These are phyloP conservation scores for Citrus maxima DNA, from an alignment of 345 rosid species.

Conservation along the genomic window DNA sequence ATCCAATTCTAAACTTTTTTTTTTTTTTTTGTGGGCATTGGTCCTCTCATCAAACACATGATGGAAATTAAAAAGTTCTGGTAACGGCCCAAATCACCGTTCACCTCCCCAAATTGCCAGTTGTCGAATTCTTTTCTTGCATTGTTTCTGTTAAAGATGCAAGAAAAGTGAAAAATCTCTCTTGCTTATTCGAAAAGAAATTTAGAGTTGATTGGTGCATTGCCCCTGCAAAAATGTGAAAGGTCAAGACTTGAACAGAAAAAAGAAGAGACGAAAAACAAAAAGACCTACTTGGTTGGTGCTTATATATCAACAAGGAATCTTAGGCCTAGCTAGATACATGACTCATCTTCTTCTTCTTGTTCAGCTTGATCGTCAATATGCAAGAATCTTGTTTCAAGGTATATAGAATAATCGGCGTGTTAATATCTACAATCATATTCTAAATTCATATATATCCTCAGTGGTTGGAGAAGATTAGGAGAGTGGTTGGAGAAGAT, in stretches of 20 bases:
- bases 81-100: background rate
- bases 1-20: slow-evolving; percentile 26
- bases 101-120: background rate
- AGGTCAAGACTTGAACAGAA: background rate
- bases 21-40: slow-evolving; percentile 8
- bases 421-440: background rate
- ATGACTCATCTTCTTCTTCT: background rate
- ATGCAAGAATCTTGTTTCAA: slow-evolving; percentile 10
- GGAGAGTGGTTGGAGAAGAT: background rate
- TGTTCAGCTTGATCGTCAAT: background rate
- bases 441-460: slow-evolving; percentile 9
- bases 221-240: slow-evolving; percentile 11
- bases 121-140: background rate
- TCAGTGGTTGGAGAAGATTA: background rate
- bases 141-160: background rate
- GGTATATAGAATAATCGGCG: background rate
- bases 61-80: background rate
- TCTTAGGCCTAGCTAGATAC: background rate
- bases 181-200: background rate
- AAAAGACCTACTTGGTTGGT: background rate
- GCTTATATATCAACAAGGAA: background rate
- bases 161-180: background rate
- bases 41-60: slow-evolving; percentile 22
- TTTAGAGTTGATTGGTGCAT: background rate
- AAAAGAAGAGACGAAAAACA: background rate